Base-by-base conservation (phyloP, 2,329 filamentous ascomycete species). In the Amylocarpus encephaloides region DNA sequence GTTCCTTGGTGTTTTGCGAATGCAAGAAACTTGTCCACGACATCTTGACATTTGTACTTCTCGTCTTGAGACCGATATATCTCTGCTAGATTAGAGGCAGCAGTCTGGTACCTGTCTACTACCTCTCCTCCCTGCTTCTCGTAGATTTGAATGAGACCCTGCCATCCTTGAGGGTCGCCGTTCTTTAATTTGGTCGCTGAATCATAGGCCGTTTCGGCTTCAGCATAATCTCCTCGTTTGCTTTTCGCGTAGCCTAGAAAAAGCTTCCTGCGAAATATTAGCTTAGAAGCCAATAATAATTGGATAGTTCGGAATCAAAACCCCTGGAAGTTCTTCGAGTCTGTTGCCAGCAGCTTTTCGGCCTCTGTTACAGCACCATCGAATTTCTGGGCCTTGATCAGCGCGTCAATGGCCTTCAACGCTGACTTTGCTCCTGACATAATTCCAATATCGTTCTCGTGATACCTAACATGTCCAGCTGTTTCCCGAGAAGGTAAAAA, bases 221-320 rank as follows among this genome's bases (percentile, higher is more conserved):
- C 85, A 6, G 86, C 81, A 6, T 77, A 70, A 53, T 82, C 78
- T 53, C 81, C 80, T 54, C 85, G 78, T 66, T 90, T 93, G 67
- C 95, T 89, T 41, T 85, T 74, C 1, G 88, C 86, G 66, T 94
- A 88, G 1, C 88, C 93, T 15, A 95, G 73, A 64, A 96, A 94
- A n/a, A 97, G 77, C 57, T 88, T 80, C 22, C 85, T 88, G 52
- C 15, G 10, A 33, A 56, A 43, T 51, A 43, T 57, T 33, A 56
- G 49, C 40, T 42, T 33, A 16, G 1, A 12, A 12, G 16, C 16
- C 9, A 12, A n/a, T 12, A 43, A 26, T 12, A 6, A n/a, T 12
- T 10, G 15, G 5, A 2, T 19, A 32, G 26, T 6, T 13, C n/a
- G 45, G 19, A 32, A 10, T 10, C 66, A 81, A 54, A 72, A 88